Conservation (phyloP, 2,329 filamentous ascomycete genomes). For the Fusarium phyllophilum region DNA sequence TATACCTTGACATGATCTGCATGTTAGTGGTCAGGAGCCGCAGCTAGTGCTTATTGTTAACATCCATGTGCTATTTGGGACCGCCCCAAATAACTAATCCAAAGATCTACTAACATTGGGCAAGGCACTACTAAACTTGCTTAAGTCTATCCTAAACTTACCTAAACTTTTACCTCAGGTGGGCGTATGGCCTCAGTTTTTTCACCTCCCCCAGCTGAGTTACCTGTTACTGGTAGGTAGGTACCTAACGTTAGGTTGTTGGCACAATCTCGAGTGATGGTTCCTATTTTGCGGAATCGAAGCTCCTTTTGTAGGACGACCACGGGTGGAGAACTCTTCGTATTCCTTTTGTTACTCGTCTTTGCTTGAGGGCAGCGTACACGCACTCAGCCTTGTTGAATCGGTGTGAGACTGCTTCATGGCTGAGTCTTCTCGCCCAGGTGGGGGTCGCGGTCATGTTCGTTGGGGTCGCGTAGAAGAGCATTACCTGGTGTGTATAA, state of each 20-base stretch:
- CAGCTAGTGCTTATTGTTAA: background rate
- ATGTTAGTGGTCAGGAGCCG: background rate
- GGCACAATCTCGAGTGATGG: background rate
- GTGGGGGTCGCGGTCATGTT: slow-evolving; percentile 24
- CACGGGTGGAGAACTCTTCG: background rate
- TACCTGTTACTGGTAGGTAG: background rate
- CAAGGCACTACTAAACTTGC: background rate
- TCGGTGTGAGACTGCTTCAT: slow-evolving; percentile 2
- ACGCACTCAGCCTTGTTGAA: background rate
- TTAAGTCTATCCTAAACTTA: background rate
- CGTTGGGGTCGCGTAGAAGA: slow-evolving; percentile 35
- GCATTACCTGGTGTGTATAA: slow-evolving; percentile 30
- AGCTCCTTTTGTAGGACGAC: background rate
- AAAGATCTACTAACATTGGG: background rate
- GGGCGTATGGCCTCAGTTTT: background rate
- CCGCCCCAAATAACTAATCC: background rate
- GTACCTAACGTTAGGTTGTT: background rate
- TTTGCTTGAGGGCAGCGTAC: background rate
- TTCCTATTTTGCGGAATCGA: background rate
- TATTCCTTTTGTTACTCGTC: background rate
- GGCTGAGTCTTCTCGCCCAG: slow-evolving; percentile 10
- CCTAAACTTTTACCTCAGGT: background rate
- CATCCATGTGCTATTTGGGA: background rate
- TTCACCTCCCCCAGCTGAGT: background rate
- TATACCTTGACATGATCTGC: background rate